Evolutionary conservation across 441 rosid genomes (phyloP), one percentile per base, ranked within the genome.

Genomic region (Flueggea neowawraea): DNA sequence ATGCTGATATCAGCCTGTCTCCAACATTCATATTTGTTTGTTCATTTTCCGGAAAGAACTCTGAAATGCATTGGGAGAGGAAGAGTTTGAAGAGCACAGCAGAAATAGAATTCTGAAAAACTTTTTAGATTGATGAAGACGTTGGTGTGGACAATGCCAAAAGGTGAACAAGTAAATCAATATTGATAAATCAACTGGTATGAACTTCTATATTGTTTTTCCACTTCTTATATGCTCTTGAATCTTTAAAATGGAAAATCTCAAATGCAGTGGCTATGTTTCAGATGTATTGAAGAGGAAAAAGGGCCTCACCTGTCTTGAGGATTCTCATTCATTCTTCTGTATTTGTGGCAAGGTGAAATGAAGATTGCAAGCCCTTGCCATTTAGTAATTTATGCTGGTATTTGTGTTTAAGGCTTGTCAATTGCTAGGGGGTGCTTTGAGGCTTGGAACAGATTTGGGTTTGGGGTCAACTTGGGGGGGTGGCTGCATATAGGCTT

Each of bases 271-370:
- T 55, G 66, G 47, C 57, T 61, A 14, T 61, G 22, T 48, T 49
- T 54, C 78, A 83, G 88, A 58, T 56, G 57, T 58, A 53, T 56
- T 28, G 54, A 43, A 47, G 75, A 68, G 57, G 61, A 16, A 17
- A 57, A 51, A 57, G n/a, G n/a, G n/a, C n/a, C n/a, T n/a, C 52
- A 16, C 61, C 43, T 52, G 13, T 51, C 75, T 33, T 49, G 22
- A 28, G 22, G 67, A 68, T 60, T 56, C 72, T 32, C 73, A 78
- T 65, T 73, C 62, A 61, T 72, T 74, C 55, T 83, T 85, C 78
- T 74, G 78, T 62, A 78, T 83, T 28, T 80, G 85, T 70, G 78
- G 80, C n/a, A 64, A 75, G 80, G 69, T 78, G 78, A 64, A 74
- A 68, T 52, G 63, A 66, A 36, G 84, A 80, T 67, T n/a, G n/a